Conservation (phyloP, 2,329 filamentous ascomycete genomes). For the Diplodia seriata region DNA sequence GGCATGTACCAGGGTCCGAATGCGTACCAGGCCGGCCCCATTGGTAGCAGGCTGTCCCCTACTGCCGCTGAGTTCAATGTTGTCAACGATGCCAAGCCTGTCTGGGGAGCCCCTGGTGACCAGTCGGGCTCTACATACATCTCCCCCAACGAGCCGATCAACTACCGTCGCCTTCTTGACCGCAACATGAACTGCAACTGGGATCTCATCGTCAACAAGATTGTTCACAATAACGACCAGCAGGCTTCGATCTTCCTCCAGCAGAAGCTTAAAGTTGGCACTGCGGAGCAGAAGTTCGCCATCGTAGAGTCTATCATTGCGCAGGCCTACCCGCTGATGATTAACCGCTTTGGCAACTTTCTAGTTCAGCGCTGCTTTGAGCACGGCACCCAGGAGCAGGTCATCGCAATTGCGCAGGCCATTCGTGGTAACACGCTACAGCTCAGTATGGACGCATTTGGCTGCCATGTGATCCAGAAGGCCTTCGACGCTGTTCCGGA, state of each 20-base stretch:
- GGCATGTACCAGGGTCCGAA: conserved; percentile 34
- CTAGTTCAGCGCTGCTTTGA: conserved; percentile 98
- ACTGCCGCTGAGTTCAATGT: conserved; percentile 56
- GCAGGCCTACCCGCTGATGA: conserved; percentile 94
- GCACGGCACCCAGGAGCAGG: conserved; percentile 92
- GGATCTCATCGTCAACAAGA: conserved; percentile 99
- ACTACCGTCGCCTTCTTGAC: conserved; percentile 93
- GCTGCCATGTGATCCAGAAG: conserved; percentile 97
- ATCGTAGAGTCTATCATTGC: conserved; percentile 96
- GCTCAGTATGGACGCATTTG: conserved; percentile 98
- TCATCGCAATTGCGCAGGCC: conserved; percentile 90
- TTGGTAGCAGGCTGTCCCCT: conserved; percentile 54
- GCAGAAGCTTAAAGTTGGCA: conserved; percentile 97
- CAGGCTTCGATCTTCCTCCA: conserved; percentile 98
- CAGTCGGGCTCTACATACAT: conserved; percentile 68
- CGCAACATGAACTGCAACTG: conserved; percentile 97
- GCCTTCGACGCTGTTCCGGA: conserved; percentile 98
- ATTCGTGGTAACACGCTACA: conserved; percentile 94
- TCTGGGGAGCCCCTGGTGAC: conserved; percentile 18
- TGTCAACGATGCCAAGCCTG: conserved; percentile 5
- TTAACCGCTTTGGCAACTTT: conserved; percentile 99
- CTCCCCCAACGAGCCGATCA: conserved; percentile 86
- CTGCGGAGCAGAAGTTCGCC: conserved; percentile 92
- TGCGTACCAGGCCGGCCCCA: conserved; percentile 43
- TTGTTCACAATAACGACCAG: conserved; percentile 98